Conservation (phyloP, 306 rosid genomes). For the Cercis canadensis region DNA sequence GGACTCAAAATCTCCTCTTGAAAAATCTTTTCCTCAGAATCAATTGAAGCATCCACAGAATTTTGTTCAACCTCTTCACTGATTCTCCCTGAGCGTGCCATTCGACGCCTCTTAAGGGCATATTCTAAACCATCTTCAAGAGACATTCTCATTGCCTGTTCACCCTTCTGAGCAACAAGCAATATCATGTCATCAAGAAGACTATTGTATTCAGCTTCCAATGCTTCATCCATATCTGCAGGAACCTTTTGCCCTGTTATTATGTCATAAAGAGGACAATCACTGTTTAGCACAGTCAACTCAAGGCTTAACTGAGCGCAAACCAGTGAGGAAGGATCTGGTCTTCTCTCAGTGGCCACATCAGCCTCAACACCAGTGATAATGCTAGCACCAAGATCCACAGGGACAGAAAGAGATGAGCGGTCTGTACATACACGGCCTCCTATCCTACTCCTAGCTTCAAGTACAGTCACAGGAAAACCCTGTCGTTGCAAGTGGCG, state of each 20-base stretch:
- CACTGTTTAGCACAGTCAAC: constrained; percentile 89
- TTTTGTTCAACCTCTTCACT: constrained; percentile 53
- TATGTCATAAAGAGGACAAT: constrained; percentile 94
- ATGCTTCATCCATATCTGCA: constrained; percentile 84
- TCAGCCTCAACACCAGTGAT: constrained; percentile 99
- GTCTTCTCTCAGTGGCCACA: constrained; percentile 95
- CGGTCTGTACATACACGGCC: constrained; percentile 95
- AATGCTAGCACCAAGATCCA: constrained; percentile 99
- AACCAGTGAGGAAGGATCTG: constrained; percentile 96
- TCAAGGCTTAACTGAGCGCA: constrained; percentile 97
- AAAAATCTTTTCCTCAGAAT: constrained; percentile 39
- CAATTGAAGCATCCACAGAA: constrained; percentile 41
- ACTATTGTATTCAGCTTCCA: constrained; percentile 95
- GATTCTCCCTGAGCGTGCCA: constrained; percentile 49
- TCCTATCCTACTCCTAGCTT: constrained; percentile 93
- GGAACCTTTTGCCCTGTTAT: constrained; percentile 87
- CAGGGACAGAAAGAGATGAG: constrained; percentile 93
- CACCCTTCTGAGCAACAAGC: constrained; percentile 87
- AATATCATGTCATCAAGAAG: constrained; percentile 95
- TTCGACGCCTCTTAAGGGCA: constrained; percentile 80
- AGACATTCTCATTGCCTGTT: constrained; percentile 85
- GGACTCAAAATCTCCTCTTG: constrained; percentile 75
- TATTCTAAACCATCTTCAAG: constrained; percentile 98
- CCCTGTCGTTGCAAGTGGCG: constrained; percentile 98
- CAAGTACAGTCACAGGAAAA: constrained; percentile 76